A percentile compares a stretch with the other conserved stretches of the same genome.
phyloP scores from a whole-genome alignment of 306 rosid species.

The Senna siamea region DNA sequence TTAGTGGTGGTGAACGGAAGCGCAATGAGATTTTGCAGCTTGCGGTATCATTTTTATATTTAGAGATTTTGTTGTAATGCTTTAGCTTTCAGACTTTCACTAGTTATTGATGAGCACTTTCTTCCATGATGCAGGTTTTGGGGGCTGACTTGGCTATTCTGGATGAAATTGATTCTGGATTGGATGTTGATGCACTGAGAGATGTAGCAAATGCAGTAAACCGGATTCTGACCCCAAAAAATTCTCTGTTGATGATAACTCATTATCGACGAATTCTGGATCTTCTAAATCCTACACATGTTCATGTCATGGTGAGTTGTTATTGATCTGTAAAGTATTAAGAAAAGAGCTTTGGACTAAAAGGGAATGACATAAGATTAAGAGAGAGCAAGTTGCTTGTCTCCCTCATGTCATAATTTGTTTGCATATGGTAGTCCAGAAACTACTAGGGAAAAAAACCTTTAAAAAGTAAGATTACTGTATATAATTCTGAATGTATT shows the following conservation, averaged over 20 bases:
- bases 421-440: not conserved
- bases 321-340: conserved; percentile 24
- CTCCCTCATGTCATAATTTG: not conserved
- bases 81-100: not conserved
- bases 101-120: not conserved
- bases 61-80: not conserved
- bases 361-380: conserved; percentile 5
- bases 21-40: conserved; percentile 96
- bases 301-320: conserved; percentile 84
- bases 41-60: conserved; percentile 41
- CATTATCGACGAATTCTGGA: conserved; percentile 86
- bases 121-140: conserved; percentile 61
- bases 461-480: not conserved
- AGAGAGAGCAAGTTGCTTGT: conserved; percentile 3
- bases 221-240: conserved; percentile 65
- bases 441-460: not conserved
- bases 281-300: conserved; percentile 69
- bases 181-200: conserved; percentile 94
- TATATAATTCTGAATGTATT: not conserved
- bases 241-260: conserved; percentile 84
- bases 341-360: conserved; percentile 23
- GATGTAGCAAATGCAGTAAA: conserved; percentile 93
- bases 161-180: conserved; percentile 97
- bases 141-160: conserved; percentile 93
- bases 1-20: conserved; percentile 95